Conservation (phyloP, 805 yeast species). For the Candida saitoana region DNA sequence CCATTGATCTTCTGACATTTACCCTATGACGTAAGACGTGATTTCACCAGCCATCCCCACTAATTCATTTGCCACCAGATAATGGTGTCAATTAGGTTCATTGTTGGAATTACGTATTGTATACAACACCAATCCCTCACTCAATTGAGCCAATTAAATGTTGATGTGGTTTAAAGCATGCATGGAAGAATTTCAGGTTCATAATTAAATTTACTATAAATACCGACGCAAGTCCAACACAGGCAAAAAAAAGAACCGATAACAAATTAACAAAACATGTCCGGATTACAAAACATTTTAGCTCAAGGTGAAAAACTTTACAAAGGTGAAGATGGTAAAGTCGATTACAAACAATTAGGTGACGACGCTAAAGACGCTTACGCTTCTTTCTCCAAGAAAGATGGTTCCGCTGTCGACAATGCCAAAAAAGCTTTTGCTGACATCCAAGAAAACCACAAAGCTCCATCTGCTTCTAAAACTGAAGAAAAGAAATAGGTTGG, state of each 20-base stretch:
- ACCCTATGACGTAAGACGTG: no score
- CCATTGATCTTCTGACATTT: no score
- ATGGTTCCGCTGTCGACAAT: conserved; percentile 20
- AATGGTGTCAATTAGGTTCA: background rate
- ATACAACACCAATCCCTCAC: background rate
- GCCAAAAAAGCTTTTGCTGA: conserved; percentile 34
- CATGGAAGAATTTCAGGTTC: background rate
- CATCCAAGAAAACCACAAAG: background rate
- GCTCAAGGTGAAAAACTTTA: conserved; percentile 16
- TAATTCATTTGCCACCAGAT: no score
- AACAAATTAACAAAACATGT: conserved; percentile 24
- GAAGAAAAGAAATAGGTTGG: background rate
- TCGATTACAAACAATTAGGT: conserved; percentile 18
- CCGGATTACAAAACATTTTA: conserved; percentile 10
- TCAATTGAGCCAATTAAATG: background rate
- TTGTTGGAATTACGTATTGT: background rate
- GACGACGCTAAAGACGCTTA: conserved; percentile 36
- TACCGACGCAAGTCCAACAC: background rate
- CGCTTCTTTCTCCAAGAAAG: conserved; percentile 27
- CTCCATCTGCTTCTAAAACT: background rate
- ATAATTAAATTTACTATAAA: background rate
- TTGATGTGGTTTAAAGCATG: background rate
- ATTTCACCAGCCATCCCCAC: background rate
- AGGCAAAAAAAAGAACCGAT: no score
- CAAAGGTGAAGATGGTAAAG: conserved; percentile 13